Conservation (phyloP, 345 rosid species). For the Rhizophora apiculata region DNA sequence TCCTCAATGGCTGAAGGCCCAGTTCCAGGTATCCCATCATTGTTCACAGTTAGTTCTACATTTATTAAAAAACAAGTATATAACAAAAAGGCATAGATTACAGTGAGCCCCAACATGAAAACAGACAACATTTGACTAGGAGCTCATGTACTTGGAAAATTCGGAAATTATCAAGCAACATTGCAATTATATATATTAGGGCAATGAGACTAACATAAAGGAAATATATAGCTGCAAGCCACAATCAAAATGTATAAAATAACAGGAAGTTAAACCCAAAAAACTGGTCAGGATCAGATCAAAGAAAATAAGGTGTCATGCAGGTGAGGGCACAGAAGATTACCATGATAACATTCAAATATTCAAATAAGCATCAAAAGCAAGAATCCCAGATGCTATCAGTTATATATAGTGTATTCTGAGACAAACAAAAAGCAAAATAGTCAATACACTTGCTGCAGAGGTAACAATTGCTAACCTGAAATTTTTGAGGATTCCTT, state of each 20-base stretch:
- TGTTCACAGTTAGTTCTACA: constrained; percentile 21
- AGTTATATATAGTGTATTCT: neutral
- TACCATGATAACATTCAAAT: neutral
- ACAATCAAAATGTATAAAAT: too few relatives aligned
- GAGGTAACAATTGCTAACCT: constrained; percentile 36
- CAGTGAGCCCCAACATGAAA: neutral
- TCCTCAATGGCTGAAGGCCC: constrained; percentile 22
- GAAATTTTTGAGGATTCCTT: constrained; percentile 26
- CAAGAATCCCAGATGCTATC: neutral
- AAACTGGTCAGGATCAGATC: neutral
- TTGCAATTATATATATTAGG: too few relatives aligned
- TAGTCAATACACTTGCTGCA: neutral
- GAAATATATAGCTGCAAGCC: too few relatives aligned
- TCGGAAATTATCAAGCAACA: too few relatives aligned
- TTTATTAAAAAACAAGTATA: constrained; percentile 1
- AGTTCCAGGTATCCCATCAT: constrained; percentile 8
- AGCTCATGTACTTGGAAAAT: too few relatives aligned
- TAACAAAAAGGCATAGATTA: neutral
- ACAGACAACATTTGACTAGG: neutral
- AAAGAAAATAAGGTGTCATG: neutral
- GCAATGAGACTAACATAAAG: too few relatives aligned
- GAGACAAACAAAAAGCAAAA: neutral
- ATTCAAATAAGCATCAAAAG: neutral
- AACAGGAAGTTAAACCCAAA: too few relatives aligned
- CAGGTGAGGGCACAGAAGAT: neutral